These are phyloP conservation scores for Quambalaria eucalypti DNA, from an alignment of 1,284 basidiomycete species.

Conservation along the genomic window DNA sequence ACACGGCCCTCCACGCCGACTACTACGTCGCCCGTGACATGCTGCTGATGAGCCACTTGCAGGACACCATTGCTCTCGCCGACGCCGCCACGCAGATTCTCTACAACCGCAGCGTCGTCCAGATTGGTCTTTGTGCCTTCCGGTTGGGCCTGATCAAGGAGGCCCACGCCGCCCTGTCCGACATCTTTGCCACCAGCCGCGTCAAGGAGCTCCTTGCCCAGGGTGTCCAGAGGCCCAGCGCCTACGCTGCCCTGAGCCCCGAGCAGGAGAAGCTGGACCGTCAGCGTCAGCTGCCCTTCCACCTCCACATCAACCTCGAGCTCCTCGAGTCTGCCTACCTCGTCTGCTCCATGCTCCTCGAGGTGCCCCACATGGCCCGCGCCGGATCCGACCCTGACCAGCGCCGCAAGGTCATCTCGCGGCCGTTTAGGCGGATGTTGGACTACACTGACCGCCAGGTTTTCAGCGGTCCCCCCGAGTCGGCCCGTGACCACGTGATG, in stretches of 20 bases:
- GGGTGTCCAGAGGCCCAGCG: slow-evolving; percentile 76
- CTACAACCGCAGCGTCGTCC: slow-evolving; percentile 94
- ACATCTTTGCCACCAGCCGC: slow-evolving; percentile 90
- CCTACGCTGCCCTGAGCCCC: slow-evolving; percentile 69
- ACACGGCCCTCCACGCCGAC: slow-evolving; percentile 85
- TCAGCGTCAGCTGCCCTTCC: slow-evolving; percentile 92
- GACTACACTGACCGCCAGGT: slow-evolving; percentile 97
- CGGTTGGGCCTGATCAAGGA: slow-evolving; percentile 88
- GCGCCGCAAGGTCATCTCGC: slow-evolving; percentile 68
- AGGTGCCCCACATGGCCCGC: slow-evolving; percentile 88
- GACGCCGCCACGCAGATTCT: slow-evolving; percentile 96
- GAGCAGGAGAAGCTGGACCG: slow-evolving; percentile 97
- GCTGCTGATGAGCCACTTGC: slow-evolving; percentile 96
- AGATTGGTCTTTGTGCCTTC: slow-evolving; percentile 94
- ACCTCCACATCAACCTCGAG: slow-evolving; percentile 99
- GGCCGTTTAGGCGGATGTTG: slow-evolving; percentile 86
- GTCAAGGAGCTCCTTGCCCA: slow-evolving; percentile 94
- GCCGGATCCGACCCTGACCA: slow-evolving; percentile 81
- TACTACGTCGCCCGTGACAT: slow-evolving; percentile 96
- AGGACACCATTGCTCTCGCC: slow-evolving; percentile 88
- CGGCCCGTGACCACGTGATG: slow-evolving; percentile 97
- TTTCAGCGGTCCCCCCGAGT: slow-evolving; percentile 96
- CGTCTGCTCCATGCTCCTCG: slow-evolving; percentile 95
- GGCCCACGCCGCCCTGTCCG: slow-evolving; percentile 80
- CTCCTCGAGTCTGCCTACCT: slow-evolving; percentile 94